A percentile compares a stretch with the other conserved stretches of the same genome.
These are phyloP conservation scores for Leccinum angustisporum DNA, from an alignment of 1,284 basidiomycete genomes.

Conservation along the genomic window DNA sequence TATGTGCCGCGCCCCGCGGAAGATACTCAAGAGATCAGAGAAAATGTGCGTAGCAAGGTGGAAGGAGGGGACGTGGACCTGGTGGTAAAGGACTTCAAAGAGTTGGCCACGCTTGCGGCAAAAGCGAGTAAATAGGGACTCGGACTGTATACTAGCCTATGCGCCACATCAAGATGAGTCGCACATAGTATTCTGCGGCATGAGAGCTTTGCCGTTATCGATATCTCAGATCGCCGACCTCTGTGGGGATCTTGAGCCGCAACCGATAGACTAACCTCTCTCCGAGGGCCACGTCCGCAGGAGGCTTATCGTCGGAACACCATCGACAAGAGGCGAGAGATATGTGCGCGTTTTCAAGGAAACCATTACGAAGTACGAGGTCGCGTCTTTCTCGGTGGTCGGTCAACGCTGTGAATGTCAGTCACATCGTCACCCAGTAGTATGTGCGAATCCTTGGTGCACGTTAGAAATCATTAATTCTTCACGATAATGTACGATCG, in stretches of 20 bases:
- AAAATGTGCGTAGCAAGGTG: slow-evolving; percentile 38
- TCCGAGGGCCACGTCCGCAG: too few species aligned
- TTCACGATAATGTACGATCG: neutral
- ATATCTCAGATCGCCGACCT: too few species aligned
- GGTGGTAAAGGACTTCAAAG: slow-evolving; percentile 43
- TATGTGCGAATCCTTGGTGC: neutral
- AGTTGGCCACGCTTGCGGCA: slow-evolving; percentile 36
- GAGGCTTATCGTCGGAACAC: too few species aligned
- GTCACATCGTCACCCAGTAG: neutral
- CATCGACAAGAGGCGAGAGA: too few species aligned
- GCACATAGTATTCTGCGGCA: neutral
- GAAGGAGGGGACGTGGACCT: slow-evolving; percentile 53
- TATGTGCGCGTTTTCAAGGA: too few species aligned
- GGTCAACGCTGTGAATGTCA: neutral
- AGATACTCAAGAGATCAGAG: slow-evolving; percentile 32
- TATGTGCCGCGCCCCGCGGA: slow-evolving; percentile 54
- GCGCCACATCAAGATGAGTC: too few species aligned
- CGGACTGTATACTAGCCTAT: neutral
- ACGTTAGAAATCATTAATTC: neutral
- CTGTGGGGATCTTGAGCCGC: too few species aligned
- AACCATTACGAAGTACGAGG: too few species aligned
- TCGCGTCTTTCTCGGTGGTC: too few species aligned
- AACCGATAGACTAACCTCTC: too few species aligned
- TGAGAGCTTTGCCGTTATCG: too few species aligned
- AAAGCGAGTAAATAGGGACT: slow-evolving; percentile 12